Base-by-base conservation (phyloP, 345 rosid genomes). In the Excoecaria agallocha region DNA sequence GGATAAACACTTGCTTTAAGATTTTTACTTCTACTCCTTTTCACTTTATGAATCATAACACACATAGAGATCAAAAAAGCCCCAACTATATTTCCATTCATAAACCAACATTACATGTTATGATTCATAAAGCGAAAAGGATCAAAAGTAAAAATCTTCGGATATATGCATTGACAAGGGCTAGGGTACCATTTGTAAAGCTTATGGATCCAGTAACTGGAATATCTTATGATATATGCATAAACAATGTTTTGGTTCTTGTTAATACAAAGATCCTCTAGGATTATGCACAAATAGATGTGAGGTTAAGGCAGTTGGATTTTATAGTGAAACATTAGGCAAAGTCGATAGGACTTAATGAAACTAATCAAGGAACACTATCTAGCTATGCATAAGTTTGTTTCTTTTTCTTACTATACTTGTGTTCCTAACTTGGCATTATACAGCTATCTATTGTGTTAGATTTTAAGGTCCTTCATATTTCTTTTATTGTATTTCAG, bases 291-390 rank as follows among this genome's bases (percentile, higher is more conserved):
- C 84, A 69, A 61, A 88, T 95, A 68, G 99, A 95, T 91, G 88
- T 45, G 63, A 89, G 98, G 69, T 77, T 93, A 76, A 82, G 85
- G 77, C 99, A 95, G 82, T 76, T 95, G 79, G 96, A 92, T 76
- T 93, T 86, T 81, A 87, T 93, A 76, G 93, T 95, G 68, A 95
- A 95, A 81, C 98, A 95, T 69, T 95, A 98, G 98, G 99, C 98
- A 60, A 95, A 93, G 78, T 90, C 97, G 5, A 90, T 98, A 86
- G 91, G 85, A 65, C 98, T 95, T 19, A 95, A 93, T 81, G 93
- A 85, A 85, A 93, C 98, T 76, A 91, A 95, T 79, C 97, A 89
- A 61, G 99, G 99, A 86, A 93, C 99, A 35, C 84, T 95, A 35
- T 95, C 99, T 69, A 95, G 99, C 88, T 95, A 95, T 65, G 99